Evolutionary conservation across 176 grass and related monocot species (phyloP), one percentile per base, ranked within the genome.

Genomic region (Echinochloa phyllopogon): DNA sequence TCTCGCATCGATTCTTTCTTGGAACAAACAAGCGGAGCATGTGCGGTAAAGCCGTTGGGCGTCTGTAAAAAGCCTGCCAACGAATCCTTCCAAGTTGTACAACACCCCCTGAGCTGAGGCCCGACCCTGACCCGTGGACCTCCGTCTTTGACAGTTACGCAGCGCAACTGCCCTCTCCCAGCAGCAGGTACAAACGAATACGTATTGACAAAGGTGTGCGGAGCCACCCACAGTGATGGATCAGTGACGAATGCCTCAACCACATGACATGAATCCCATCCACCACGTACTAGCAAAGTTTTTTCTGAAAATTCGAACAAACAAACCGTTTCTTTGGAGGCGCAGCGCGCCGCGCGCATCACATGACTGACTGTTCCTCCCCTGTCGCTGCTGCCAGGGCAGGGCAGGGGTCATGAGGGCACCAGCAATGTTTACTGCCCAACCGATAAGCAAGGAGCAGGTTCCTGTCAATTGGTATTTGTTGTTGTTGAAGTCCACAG

Each of bases 41-140:
- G 37, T 81, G 38, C 43, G 51, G 74, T 17, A 7, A 10, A 33
- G 29, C 29, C 29, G 29, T 2, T 33, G 29, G 53, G 45, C 44
- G 5, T 33, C 53, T 59, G 74, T 40, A 33, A 60, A 60, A 77
- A 61, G n/a, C 45, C 16, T n/a, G 37, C 29, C 29, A 33, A 33
- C 65, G 38, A 24, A 17, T 27, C 55, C 75, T 77, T 77, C 75
- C 75, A 77, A 77, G 60, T 41, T 17, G 74, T 20, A 8, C 55
- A 33, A 5, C 16, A 33, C 29, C 29, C 29, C 44, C 71, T 33
- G 29, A 33, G 29, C 29, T 33, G 29, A 33, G 29, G 29, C 29
- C 29, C 1, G 29, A 33, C 29, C 29, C 29, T 33, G 29, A 33
- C 29, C 29, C 29, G 29, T 33, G 29, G 29, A 33, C 47, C n/a